Percentiles rank a stretch among this genome's conserved stretches.
Conservation (phyloP, 495 filamentous ascomycete species). For the Podospora didyma region DNA sequence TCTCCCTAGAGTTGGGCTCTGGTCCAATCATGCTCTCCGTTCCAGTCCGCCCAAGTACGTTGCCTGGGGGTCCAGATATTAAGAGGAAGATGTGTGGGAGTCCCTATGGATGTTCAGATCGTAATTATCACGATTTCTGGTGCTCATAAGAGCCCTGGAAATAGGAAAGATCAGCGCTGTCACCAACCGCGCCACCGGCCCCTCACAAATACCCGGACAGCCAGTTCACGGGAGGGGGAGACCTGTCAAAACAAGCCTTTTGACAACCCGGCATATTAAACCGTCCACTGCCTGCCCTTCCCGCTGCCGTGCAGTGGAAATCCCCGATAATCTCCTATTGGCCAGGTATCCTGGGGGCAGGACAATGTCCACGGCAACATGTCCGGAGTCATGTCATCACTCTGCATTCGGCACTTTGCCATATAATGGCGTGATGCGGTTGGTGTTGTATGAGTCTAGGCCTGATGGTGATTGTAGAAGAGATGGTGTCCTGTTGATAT, state of each 20-base stretch:
- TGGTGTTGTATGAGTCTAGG: too few species aligned
- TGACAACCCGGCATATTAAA: neutral
- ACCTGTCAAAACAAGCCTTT: conserved; percentile 1
- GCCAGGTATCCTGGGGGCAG: neutral
- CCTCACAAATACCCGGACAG: neutral
- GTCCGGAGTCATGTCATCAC: neutral
- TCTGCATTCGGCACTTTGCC: too few species aligned
- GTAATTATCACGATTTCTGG: too few species aligned
- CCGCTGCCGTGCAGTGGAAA: neutral
- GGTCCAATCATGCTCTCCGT: neutral
- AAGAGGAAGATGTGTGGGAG: too few species aligned
- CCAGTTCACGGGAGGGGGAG: neutral
- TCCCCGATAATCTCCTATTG: conserved; percentile 6
- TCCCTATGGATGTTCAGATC: too few species aligned
- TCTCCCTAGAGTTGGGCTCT: neutral
- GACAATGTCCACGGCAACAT: neutral
- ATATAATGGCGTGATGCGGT: too few species aligned
- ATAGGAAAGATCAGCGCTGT: neutral
- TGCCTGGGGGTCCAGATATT: too few species aligned
- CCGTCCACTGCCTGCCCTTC: neutral
- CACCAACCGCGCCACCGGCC: neutral
- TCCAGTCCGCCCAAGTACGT: too few species aligned
- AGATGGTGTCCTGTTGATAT: too few species aligned
- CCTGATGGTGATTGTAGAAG: too few species aligned
- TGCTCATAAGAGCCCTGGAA: neutral